Conservation (phyloP, 2,329 filamentous ascomycete species). For the Cryphonectria japonica region DNA sequence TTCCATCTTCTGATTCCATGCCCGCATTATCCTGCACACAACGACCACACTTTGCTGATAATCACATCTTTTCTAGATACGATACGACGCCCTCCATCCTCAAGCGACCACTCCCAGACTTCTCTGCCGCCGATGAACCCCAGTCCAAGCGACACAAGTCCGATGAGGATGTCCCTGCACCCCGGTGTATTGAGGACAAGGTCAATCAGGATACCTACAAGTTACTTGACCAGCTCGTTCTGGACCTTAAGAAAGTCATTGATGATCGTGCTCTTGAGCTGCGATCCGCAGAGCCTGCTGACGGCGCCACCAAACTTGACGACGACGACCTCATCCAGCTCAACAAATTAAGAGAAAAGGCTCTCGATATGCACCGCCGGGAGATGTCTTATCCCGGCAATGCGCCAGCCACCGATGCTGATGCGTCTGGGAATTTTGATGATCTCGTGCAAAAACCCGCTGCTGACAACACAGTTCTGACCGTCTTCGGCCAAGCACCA, state of each 20-base stretch:
- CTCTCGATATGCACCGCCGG: slow-evolving; percentile 64
- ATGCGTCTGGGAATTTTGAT: slow-evolving; percentile 38
- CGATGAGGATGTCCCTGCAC: slow-evolving; percentile 43
- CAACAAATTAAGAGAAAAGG: slow-evolving; percentile 63
- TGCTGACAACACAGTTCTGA: slow-evolving; percentile 66
- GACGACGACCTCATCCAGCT: slow-evolving; percentile 49
- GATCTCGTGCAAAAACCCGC: slow-evolving; percentile 45
- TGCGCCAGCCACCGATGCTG: slow-evolving; percentile 40
- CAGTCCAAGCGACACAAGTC: slow-evolving; percentile 65
- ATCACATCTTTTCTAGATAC: slow-evolving; percentile 45
- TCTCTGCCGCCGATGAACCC: slow-evolving; percentile 52
- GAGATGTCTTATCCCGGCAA: slow-evolving; percentile 58
- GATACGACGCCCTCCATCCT: slow-evolving; percentile 60
- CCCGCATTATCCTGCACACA: neutral
- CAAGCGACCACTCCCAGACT: slow-evolving; percentile 54
- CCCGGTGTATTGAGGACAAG: slow-evolving; percentile 58
- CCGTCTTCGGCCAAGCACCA: slow-evolving; percentile 75
- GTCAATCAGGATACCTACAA: slow-evolving; percentile 56
- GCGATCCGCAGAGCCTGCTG: slow-evolving; percentile 40
- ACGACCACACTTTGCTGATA: neutral
- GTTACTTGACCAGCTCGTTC: slow-evolving; percentile 67
- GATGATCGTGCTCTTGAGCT: slow-evolving; percentile 51
- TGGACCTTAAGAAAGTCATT: slow-evolving; percentile 50
- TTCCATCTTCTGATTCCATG: neutral
- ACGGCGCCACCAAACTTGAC: slow-evolving; percentile 35